phyloP scores from a whole-genome alignment of 2,329 filamentous ascomycete genomes.

The Chaetomiaceae sp. region DNA sequence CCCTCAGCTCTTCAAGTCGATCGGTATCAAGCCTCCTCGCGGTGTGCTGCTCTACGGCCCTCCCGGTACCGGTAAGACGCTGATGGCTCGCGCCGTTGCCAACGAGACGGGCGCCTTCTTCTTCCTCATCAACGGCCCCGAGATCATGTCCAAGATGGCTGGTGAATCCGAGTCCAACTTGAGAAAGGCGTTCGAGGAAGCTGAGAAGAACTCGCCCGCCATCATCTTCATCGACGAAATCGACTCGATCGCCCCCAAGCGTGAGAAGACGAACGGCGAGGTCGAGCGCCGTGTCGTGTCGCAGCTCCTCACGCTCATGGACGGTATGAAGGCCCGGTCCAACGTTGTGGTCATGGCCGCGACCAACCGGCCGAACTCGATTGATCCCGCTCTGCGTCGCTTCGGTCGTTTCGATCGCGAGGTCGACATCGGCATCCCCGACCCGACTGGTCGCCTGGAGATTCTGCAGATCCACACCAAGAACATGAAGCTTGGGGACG shows the following conservation, averaged over 20 bases:
- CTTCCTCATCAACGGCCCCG: constrained; percentile 98
- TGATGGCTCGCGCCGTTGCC: constrained; percentile 97
- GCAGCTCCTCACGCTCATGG: constrained; percentile 93
- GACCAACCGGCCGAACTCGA: constrained; percentile 97
- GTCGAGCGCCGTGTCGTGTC: constrained; percentile 98
- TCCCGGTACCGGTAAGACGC: constrained; percentile 97
- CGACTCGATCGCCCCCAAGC: constrained; percentile 97
- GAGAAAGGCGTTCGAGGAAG: constrained; percentile 98
- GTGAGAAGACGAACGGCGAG: constrained; percentile 99
- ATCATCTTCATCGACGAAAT: constrained; percentile 99
- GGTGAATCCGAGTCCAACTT: constrained; percentile 98
- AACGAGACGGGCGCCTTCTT: constrained; percentile 99
- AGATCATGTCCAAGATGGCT: constrained; percentile 99
- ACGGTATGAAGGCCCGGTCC: constrained; percentile 98
- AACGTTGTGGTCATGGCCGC: constrained; percentile 99
- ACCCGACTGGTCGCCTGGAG: constrained; percentile 96
- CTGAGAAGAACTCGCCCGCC: constrained; percentile 97
- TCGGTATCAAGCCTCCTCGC: constrained; percentile 98
- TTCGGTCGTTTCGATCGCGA: constrained; percentile 99
- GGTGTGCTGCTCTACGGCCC: constrained; percentile 96
- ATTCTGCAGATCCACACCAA: constrained; percentile 99
- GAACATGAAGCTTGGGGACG: constrained; percentile 99
- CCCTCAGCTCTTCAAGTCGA: constrained; percentile 99
- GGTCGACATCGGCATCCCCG: constrained; percentile 96
- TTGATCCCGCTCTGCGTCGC: constrained; percentile 93